Evolutionary conservation across 345 rosid genomes (phyloP), one percentile per base, ranked within the genome.

Genomic region (Mallotus nudiflorus): DNA sequence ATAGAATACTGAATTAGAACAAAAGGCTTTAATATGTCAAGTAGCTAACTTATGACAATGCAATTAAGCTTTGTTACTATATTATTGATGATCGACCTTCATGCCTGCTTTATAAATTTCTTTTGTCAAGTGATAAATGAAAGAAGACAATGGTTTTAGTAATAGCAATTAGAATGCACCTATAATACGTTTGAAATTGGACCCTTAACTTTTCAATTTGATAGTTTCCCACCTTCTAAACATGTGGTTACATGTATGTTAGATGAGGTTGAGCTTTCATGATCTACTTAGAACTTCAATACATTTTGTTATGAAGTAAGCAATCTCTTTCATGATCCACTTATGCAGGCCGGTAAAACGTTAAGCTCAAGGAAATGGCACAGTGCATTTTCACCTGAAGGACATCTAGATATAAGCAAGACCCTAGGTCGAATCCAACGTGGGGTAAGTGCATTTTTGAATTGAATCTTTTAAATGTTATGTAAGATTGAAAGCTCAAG

Each of bases 321-420:
- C 42, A 68, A 65, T 51, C 63, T 35, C 66, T 62, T 13, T 78
- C 71, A 73, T 27, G 29, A 25, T 65, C 12, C 71, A 67, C 56
- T 70, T 64, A 25, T 79, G 79, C 85, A 96, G 99, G 89, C 97
- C 70, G 98, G 98, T 78, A 96, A 85, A 83, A 96, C 99, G n/a
- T 73, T 96, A 51, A 96, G 99, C 79, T 81, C 71, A n/a, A 96
- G 97, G 80, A 96, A 91, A 87, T 96, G 99, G 99, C 95, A 86
- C 1, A 89, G 91, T 67, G 96, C 96, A 33, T 89, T 92, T 87
- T 75, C 91, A 73, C 76, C 80, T 18, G 96, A 89, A 65, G 98
- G 98, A 15, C 70, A 72, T 52, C 87, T 92, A 35, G 96, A 96
- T 79, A 83, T 92, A 49, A 83, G 92, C 80, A 92, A 92, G 77